Evolutionary conservation across 345 rosid species (phyloP), one percentile per base, ranked within the genome.

Genomic region (Arabidopsis arenosa): DNA sequence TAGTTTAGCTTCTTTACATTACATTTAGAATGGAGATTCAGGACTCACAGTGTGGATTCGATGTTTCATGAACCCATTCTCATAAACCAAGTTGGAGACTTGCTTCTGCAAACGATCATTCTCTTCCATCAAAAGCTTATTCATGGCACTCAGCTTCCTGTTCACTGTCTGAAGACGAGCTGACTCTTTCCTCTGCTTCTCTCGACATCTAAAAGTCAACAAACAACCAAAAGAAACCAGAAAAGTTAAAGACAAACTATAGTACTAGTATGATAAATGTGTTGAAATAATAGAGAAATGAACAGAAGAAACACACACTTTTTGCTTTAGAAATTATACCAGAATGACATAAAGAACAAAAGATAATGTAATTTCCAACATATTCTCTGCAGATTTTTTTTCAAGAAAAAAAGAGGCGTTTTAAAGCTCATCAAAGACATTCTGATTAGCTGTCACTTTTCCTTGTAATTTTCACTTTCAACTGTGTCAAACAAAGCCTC

Each of bases 61-160:
- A 17, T 84, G 86, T 61, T 85, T 87, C 95, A 92, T 89, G 66
- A 65, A 88, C 11, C 98, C 97, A 82, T 94, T 94, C 77, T 94
- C 97, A 63, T 90, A 94, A 33, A 94, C 97, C 82, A 94, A 84
- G 41, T 94, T 93, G 0, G 98, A 94, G 64, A 94, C 97, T 86
- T 94, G 98, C 86, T 94, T 94, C 89, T 94, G 98, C 65, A 94
- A 79, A 36, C 98, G 88, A 73, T 94, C 98, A 64, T 94, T 94
- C 87, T 94, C 98, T 81, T 94, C 98, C 97, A 94, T 90, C 81
- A 94, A 76, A 84, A 94, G 86, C 85, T 94, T 94, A 82, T 94
- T 94, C 97, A 94, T 92, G 23, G 98, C 95, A 82, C 78, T 64
- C 63, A 94, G 87, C 86, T 94, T 94, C 73, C 93, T 82, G 75